Evolutionary conservation across 108 stramenopile species (phyloP).

Genomic region (Pseudonitzschia multistriata): DNA sequence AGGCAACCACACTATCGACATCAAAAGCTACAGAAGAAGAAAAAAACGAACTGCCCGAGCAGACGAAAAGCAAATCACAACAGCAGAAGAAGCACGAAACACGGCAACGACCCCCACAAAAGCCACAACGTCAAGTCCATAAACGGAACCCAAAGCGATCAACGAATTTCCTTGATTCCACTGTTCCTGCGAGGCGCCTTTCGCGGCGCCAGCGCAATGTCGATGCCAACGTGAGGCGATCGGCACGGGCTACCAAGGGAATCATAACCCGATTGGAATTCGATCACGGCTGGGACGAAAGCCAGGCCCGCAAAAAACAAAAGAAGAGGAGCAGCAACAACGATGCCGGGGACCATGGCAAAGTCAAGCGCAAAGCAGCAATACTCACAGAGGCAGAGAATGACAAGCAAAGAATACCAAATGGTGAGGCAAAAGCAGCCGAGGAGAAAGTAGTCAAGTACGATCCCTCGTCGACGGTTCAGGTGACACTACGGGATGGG

Average conservation of each 20-base stretch:
- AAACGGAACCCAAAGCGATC: neutral
- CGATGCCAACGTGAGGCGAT: conserved; percentile 37
- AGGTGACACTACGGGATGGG: conserved; percentile 55
- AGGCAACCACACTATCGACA: too few relatives aligned
- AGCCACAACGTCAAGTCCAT: conserved; percentile 1
- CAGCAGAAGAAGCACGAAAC: neutral
- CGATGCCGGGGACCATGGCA: neutral
- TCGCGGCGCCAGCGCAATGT: conserved; percentile 32
- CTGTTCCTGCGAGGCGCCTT: neutral
- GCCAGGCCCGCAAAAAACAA: conserved; percentile 15
- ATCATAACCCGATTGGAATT: conserved; percentile 25
- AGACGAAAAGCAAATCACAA: neutral
- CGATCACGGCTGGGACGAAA: conserved; percentile 15
- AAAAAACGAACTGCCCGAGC: neutral
- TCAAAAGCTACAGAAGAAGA: neutral
- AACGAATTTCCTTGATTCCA: neutral
- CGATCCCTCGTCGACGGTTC: conserved; percentile 20
- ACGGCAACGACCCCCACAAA: neutral
- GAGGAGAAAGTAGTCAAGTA: neutral
- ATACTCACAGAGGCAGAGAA: neutral
- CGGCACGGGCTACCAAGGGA: conserved; percentile 36
- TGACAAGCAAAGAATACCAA: conserved; percentile 1
- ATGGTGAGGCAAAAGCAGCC: conserved; percentile 7
- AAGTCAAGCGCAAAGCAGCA: neutral
- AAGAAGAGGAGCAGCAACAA: conserved; percentile 1